Percentiles rank a stretch among this genome's conserved stretches.
phyloP scores from a whole-genome alignment of 2,329 filamentous ascomycete species.

The Venturia nashicola region DNA sequence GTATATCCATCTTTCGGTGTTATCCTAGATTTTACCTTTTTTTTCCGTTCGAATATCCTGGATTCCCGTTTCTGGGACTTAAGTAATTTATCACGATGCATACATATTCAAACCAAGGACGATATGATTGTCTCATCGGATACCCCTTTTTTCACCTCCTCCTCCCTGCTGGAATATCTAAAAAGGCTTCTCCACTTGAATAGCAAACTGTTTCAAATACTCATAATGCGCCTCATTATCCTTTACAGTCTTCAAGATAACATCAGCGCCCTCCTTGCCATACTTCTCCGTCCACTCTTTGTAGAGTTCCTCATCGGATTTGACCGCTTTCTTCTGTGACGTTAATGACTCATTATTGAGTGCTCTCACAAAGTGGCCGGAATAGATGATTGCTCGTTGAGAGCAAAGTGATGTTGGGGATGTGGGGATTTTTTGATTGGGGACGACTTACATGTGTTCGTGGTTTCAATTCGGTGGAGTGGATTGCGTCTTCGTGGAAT shows the following conservation, averaged over 20 bases:
- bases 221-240: slow-evolving; percentile 65
- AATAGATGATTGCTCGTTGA: too few relatives aligned
- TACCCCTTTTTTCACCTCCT: too few relatives aligned
- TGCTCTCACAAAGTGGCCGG: neutral
- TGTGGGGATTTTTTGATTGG: neutral
- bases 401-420: too few relatives aligned
- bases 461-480: slow-evolving; percentile 64
- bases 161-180: neutral
- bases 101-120: too few relatives aligned
- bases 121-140: too few relatives aligned
- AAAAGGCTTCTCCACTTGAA: slow-evolving; percentile 34
- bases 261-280: slow-evolving; percentile 55
- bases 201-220: slow-evolving; percentile 66
- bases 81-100: too few relatives aligned
- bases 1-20: too few relatives aligned
- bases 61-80: too few relatives aligned
- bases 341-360: neutral
- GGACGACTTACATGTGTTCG: slow-evolving; percentile 43
- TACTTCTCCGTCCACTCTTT: slow-evolving; percentile 63
- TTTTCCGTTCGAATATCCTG: too few relatives aligned
- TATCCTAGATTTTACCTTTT: too few relatives aligned
- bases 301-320: slow-evolving; percentile 54
- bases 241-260: slow-evolving; percentile 59
- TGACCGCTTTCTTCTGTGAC: slow-evolving; percentile 44
- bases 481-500: slow-evolving; percentile 90